Conservation (phyloP, 1,139 yeast genomes). For the Pichia sp. region DNA sequence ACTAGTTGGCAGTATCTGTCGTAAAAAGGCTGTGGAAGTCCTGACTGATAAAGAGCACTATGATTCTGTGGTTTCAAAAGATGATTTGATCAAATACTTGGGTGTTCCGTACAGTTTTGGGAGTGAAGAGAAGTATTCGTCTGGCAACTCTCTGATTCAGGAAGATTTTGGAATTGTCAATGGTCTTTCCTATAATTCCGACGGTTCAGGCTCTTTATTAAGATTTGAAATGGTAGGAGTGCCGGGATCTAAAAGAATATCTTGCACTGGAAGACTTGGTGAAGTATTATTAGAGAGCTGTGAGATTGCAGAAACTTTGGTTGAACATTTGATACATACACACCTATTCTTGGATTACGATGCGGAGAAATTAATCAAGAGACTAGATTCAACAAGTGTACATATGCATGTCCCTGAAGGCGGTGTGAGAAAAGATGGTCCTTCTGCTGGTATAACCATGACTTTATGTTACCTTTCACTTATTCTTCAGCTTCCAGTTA, state of each 20-base stretch:
- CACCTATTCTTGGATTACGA: conserved; percentile 26
- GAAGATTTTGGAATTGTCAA: conserved; percentile 73
- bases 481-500: conserved; percentile 63
- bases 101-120: conserved; percentile 41
- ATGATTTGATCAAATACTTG: conserved; percentile 42
- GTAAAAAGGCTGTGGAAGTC: conserved; percentile 79
- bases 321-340: conserved; percentile 54
- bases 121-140: conserved; percentile 33
- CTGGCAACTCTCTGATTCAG: conserved; percentile 35
- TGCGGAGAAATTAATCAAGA: conserved; percentile 35
- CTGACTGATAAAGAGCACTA: conserved; percentile 27
- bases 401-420: conserved; percentile 92
- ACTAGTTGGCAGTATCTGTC: conserved; percentile 65
- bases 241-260: conserved; percentile 37
- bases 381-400: conserved; percentile 54
- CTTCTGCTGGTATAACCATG: conserved; percentile 91
- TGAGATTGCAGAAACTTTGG: conserved; percentile 71
- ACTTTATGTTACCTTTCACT: conserved; percentile 75
- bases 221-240: conserved; percentile 77
- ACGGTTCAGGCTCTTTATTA: conserved; percentile 82
- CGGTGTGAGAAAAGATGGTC: conserved; percentile 85
- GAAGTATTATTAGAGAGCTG: conserved; percentile 81
- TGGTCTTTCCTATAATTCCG: conserved; percentile 83
- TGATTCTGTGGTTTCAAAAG: conserved; percentile 39
- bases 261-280: conserved; percentile 72